Percentiles rank a stretch among this genome's conserved stretches.
Evolutionary conservation across 2,329 filamentous ascomycete species (phyloP).

Genomic region (Pyrenochaeta sp.): DNA sequence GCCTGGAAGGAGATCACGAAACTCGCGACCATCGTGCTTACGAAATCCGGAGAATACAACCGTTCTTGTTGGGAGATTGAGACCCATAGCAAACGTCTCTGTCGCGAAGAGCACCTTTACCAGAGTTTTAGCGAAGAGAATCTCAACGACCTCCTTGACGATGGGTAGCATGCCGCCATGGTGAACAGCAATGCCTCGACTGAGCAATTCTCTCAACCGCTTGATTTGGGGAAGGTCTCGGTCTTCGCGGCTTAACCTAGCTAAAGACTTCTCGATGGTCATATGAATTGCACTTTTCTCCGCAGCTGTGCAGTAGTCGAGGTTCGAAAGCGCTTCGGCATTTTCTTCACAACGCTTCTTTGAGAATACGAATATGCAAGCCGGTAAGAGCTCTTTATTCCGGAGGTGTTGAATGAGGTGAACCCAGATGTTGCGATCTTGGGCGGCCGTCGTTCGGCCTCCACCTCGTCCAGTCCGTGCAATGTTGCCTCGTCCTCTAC

Average conservation of each 20-base stretch:
- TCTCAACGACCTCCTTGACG: constrained; percentile 97
- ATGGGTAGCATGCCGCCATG: constrained; percentile 95
- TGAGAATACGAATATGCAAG: constrained; percentile 98
- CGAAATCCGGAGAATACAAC: constrained; percentile 97
- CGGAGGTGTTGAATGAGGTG: constrained; percentile 91
- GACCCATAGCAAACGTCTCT: constrained; percentile 97
- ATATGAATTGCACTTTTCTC: constrained; percentile 98
- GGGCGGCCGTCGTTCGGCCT: constrained; percentile 85
- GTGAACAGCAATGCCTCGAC: constrained; percentile 92
- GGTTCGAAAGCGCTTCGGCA: constrained; percentile 90
- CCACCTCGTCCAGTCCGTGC: constrained; percentile 85
- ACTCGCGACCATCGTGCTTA: constrained; percentile 92
- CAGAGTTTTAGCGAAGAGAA: constrained; percentile 91
- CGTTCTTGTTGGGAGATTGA: constrained; percentile 93
- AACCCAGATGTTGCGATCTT: constrained; percentile 97
- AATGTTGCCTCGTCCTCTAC: constrained; percentile 80
- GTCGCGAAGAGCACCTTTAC: constrained; percentile 98
- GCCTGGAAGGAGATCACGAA: constrained; percentile 88
- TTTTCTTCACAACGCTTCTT: constrained; percentile 98
- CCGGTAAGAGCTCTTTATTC: constrained; percentile 86
- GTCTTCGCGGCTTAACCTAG: constrained; percentile 89
- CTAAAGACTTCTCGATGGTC: constrained; percentile 94
- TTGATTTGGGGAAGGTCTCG: constrained; percentile 90
- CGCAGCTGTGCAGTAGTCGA: constrained; percentile 90
- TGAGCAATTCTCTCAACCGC: constrained; percentile 82